These are phyloP conservation scores for Collybiopsis luxurians DNA, from an alignment of 768 basidiomycete genomes.

Conservation along the genomic window DNA sequence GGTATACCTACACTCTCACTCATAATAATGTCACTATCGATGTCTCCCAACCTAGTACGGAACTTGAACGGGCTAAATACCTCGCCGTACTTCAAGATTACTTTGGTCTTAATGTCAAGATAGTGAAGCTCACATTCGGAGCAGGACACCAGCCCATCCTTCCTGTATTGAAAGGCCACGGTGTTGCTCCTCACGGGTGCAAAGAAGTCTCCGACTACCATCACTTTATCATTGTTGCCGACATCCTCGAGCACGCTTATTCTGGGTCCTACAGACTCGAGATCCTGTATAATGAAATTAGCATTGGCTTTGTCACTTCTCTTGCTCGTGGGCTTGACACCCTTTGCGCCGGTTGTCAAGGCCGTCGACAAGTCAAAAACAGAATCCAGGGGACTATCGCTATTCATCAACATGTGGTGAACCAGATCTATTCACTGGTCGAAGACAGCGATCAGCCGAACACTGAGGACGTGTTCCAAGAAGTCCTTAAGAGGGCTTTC, in stretches of 20 bases:
- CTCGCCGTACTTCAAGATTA: neutral
- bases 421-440: neutral
- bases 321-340: neutral
- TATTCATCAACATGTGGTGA: neutral
- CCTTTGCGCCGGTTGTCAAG: neutral
- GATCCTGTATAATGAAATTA: neutral
- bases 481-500: no score
- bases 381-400: neutral
- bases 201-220: neutral
- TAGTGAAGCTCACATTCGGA: neutral
- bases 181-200: neutral
- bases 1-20: neutral
- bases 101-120: neutral
- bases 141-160: neutral
- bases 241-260: neutral
- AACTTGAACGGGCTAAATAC: neutral
- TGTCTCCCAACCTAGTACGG: neutral
- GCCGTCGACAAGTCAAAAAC: neutral
- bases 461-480: no score
- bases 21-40: neutral
- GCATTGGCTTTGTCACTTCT: neutral
- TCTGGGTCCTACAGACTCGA: neutral
- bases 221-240: neutral
- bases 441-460: neutral
- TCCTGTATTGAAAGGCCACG: neutral